phyloP scores from a whole-genome alignment of 2,329 filamentous ascomycete species.

The Cladophialophora chaetospira region DNA sequence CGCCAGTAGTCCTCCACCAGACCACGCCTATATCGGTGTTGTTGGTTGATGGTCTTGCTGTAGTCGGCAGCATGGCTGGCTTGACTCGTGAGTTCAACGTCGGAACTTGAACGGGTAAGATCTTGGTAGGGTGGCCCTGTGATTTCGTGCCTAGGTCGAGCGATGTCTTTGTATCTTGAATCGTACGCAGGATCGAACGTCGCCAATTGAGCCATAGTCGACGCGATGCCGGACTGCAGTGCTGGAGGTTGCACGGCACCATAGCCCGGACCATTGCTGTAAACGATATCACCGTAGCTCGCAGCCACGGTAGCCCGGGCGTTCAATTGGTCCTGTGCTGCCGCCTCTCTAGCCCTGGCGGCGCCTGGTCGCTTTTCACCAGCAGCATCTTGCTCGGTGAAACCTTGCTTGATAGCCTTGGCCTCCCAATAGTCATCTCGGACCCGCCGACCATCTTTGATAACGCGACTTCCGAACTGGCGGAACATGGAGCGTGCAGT shows the following conservation, averaged over 20 bases:
- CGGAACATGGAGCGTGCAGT: constrained; percentile 98
- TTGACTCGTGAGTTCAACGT: constrained; percentile 80
- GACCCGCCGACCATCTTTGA: constrained; percentile 84
- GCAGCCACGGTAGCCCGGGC: constrained; percentile 61
- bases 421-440: constrained; percentile 99
- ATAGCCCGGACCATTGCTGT: constrained; percentile 70
- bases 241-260: constrained; percentile 69
- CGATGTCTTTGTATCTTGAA: constrained; percentile 81
- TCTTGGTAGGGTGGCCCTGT: constrained; percentile 87
- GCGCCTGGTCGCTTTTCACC: constrained; percentile 95
- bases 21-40: constrained; percentile 75
- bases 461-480: constrained; percentile 93
- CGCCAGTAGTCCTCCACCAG: constrained; percentile 83
- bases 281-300: constrained; percentile 79
- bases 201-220: constrained; percentile 71
- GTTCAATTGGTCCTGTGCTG: constrained; percentile 57
- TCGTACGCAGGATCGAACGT: constrained; percentile 84
- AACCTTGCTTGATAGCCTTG: constrained; percentile 95
- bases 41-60: constrained; percentile 79
- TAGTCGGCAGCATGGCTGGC: constrained; percentile 87
- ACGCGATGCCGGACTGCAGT: constrained; percentile 70
- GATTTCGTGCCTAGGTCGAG: constrained; percentile 85
- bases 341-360: constrained; percentile 81
- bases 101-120: constrained; percentile 72
- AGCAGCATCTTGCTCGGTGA: constrained; percentile 93